Evolutionary conservation across 2,329 filamentous ascomycete species (phyloP).

Genomic region (Coniochaeta sp.): DNA sequence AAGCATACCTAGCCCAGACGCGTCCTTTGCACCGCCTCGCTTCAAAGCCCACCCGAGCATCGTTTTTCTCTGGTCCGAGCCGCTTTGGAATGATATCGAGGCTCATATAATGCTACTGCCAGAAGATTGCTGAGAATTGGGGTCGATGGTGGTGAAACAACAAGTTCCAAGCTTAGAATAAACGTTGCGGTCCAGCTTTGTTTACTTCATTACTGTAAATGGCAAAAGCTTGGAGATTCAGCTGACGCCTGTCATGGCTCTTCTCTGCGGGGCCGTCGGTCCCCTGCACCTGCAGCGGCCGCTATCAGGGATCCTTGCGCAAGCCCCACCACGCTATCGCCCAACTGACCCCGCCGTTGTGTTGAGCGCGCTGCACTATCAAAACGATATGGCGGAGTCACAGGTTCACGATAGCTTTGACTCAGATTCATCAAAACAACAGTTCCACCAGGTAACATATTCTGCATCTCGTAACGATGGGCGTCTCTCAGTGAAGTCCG

Average conservation of each 20-base stretch:
- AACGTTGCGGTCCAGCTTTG: neutral
- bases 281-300: neutral
- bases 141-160: neutral
- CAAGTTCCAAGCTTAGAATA: neutral
- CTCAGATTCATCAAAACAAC: neutral
- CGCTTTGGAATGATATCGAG: neutral
- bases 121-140: neutral
- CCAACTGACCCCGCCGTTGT: neutral
- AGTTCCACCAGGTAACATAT: neutral
- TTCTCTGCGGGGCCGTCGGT: no score
- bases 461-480: conserved; percentile 27
- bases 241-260: neutral
- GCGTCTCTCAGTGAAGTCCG: conserved; percentile 36
- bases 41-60: conserved; percentile 57
- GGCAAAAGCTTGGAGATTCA: neutral
- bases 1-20: conserved; percentile 10
- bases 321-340: neutral
- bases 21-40: conserved; percentile 31
- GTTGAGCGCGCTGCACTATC: neutral
- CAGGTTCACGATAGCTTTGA: neutral
- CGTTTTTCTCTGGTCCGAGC: conserved; percentile 2
- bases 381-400: neutral
- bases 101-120: neutral
- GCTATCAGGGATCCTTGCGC: neutral
- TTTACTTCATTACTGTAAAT: neutral